Evolutionary conservation across 177 flowering plant genomes (phyloP), one percentile per base, ranked within the genome.

Genomic region (Tripterygium wilfordii): DNA sequence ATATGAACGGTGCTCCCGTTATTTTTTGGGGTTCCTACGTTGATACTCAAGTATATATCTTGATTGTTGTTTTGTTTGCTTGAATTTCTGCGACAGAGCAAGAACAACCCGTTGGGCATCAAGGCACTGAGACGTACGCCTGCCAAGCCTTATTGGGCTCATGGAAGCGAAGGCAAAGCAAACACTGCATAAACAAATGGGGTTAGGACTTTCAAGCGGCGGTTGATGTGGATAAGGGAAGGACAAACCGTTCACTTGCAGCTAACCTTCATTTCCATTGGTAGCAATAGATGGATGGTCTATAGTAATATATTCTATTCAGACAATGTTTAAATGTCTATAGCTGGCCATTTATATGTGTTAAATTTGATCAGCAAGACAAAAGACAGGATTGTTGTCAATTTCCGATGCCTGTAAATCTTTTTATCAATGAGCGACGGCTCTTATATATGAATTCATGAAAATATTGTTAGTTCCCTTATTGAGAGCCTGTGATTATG

Each of bases 61-160:
- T 20, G 25, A n/a, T 20, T 10, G 14, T n/a, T 12, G 16, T 23
- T 23, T 53, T n/a, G 28, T 23, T 48, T 19, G 2, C 10, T 20
- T 52, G 31, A 41, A 26, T 16, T n/a, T 5, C 30, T 63, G 49
- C 16, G 48, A 58, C 85, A 82, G 96, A 80, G 83, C 73, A 76
- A 85, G 72, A 45, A 62, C 66, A 83, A 63, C 59, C 87, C 85
- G n/a, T 54, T 88, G 10, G 77, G 80, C 21, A 82, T 88, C 24
- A 82, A 73, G 76, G 79, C 83, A 48, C 20, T 75, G 75, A 73
- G 61, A 68, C 83, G 87, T 45, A 67, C 68, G 25, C 68, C 79
- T n/a, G 96, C 96, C 8, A 76, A 57, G 32, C 79, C 78, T n/a
- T 36, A 55, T 43, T 69, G 78, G 82, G 70, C 66, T 2, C 62